Conservation (phyloP, 495 filamentous ascomycete species). For the Entonaema liquescens region DNA sequence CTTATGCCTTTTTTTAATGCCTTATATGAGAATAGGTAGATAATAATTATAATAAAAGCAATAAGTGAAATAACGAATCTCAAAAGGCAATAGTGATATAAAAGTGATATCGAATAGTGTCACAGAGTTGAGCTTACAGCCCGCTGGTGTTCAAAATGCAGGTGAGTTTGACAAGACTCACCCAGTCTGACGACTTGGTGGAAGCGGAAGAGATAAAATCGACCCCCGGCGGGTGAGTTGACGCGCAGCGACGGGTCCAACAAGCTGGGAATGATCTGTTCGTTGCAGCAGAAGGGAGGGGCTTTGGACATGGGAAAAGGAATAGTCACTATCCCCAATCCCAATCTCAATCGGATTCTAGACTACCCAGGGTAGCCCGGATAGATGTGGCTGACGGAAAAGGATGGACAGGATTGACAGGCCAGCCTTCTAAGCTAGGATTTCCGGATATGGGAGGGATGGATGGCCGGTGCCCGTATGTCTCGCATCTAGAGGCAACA, state of each 20-base stretch:
- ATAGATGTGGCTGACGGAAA: conserved; percentile 34
- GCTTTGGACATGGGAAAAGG: background rate
- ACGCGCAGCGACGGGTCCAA: conserved; percentile 42
- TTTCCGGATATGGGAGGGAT: conserved; percentile 35
- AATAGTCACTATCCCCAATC: conserved; percentile 22
- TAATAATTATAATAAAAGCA: conserved; percentile 6
- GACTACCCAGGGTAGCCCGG: conserved; percentile 28
- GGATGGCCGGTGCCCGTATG: conserved; percentile 39
- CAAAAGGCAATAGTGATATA: conserved; percentile 9
- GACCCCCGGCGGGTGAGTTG: conserved; percentile 31
- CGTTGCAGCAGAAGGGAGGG: conserved; percentile 22
- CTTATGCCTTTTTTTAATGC: conserved; percentile 23
- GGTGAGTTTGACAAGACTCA: conserved; percentile 32
- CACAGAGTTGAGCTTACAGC: conserved; percentile 17
- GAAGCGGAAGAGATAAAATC: conserved; percentile 29
- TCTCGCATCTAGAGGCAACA: conserved; percentile 41
- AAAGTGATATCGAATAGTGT: conserved; percentile 10
- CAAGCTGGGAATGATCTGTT: conserved; percentile 38
- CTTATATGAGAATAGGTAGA: conserved; percentile 4
- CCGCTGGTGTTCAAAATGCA: conserved; percentile 25
- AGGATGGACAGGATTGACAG: conserved; percentile 5
- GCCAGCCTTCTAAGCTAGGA: conserved; percentile 20
- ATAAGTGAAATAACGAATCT: conserved; percentile 2
- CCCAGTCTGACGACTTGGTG: conserved; percentile 24
- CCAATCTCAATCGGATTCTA: conserved; percentile 32